Conservation (phyloP, 2,329 filamentous ascomycete species). For the Monilinia fructigena region DNA sequence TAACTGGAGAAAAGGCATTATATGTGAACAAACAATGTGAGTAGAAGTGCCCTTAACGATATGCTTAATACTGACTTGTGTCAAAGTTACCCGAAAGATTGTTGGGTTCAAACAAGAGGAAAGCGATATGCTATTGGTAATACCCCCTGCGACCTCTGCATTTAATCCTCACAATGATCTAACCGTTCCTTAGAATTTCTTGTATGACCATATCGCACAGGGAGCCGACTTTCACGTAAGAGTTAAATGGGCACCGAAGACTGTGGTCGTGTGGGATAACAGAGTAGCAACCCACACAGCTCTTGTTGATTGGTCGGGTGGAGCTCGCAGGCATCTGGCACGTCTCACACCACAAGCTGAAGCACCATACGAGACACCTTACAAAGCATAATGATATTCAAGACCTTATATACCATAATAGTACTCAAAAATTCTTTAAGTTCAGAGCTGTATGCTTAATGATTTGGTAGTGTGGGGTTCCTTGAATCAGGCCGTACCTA, state of each 20-base stretch:
- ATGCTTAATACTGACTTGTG: slow-evolving; percentile 18
- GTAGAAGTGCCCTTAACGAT: slow-evolving; percentile 34
- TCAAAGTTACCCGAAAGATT: slow-evolving; percentile 73
- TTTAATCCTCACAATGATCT: neutral
- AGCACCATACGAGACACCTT: slow-evolving; percentile 69
- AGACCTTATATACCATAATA: neutral
- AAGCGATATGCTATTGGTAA: slow-evolving; percentile 64
- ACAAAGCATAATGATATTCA: slow-evolving; percentile 31
- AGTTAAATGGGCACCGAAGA: slow-evolving; percentile 75
- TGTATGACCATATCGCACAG: slow-evolving; percentile 71
- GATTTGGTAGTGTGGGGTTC: neutral
- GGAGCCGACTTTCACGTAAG: slow-evolving; percentile 72
- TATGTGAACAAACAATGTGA: slow-evolving; percentile 81
- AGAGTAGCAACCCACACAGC: slow-evolving; percentile 76
- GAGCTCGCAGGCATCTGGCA: slow-evolving; percentile 74
- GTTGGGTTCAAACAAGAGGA: slow-evolving; percentile 86
- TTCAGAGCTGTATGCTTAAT: neutral
- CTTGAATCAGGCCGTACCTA: neutral
- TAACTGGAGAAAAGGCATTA: slow-evolving; percentile 79
- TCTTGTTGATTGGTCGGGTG: slow-evolving; percentile 77
- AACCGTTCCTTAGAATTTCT: slow-evolving; percentile 70
- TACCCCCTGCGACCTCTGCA: neutral
- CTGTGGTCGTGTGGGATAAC: slow-evolving; percentile 86
- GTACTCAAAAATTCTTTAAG: too few species aligned
- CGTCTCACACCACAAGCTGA: slow-evolving; percentile 83